Evolutionary conservation across 768 basidiomycete species (phyloP), one percentile per base, ranked within the genome.

Genomic region (Hericium alpestre): DNA sequence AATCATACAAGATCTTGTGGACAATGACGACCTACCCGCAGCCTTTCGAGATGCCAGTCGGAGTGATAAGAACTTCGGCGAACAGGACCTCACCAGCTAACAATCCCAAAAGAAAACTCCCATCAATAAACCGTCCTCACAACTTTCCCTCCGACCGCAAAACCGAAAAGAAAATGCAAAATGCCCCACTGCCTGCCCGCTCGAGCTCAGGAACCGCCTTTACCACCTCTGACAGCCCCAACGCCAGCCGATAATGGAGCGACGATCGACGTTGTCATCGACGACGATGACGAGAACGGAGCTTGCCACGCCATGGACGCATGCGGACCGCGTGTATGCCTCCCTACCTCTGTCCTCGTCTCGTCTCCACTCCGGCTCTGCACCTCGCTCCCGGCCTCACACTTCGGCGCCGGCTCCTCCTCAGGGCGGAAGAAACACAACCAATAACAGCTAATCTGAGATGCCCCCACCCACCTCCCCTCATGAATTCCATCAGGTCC

Each of bases 41-140:
- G 70, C 95, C 95, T 72, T 99, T 99, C 23, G 94, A 97, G 55
- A 95, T 83, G 32, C 95, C 95, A 20, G 90, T 94, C 15, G 95
- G 95, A 6, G 96, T 96, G 65, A 93, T 78, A 67, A 99, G 84
- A 65, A 99, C 93, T 85, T 99, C 95, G 82, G 95, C 90, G 84
- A 99, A 99, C 73, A 95, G 86, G 70, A 97, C 94, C 80, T 94
- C 93, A 80, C 95, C 95, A 84, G 92, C 95, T 95, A 86, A 82
- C 80, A 79, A 84, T 76, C 84, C 84, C 83, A 78, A 84, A 83
- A 78, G 81, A 88, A 86, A 90, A 80, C 84, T 85, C 86, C 87
- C 85, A 88, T 90, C 85, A 90, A 90, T 88, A 61, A 72, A 66
- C 69, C 67, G 86, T 87, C 86, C 86, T 86, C 84, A 81, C 82